Evolutionary conservation across 1,139 yeast genomes (phyloP).

Genomic region (Suhomyces bokatorum): DNA sequence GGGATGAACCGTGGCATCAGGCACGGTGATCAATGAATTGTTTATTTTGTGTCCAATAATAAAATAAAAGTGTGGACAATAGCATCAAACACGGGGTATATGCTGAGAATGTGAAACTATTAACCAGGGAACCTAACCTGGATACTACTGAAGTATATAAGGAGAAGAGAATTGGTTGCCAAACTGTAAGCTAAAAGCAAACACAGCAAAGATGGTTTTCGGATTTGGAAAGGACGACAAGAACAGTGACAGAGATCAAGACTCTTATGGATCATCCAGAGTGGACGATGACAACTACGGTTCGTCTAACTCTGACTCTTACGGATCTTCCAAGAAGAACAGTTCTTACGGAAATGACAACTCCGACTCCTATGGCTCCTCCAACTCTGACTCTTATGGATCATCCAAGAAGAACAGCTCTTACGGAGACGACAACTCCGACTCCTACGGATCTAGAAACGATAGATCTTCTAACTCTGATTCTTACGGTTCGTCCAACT

Average conservation of each 20-base stretch:
- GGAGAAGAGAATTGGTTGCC: background rate
- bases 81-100: background rate
- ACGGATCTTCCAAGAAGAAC: no score
- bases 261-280: slow-evolving; percentile 11
- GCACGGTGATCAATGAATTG: background rate
- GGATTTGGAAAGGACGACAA: slow-evolving; percentile 22
- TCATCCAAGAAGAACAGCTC: no score
- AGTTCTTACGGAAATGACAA: no score
- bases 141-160: no score
- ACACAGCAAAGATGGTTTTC: slow-evolving; percentile 18
- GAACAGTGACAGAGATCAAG: slow-evolving; percentile 13
- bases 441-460: slow-evolving; percentile 1
- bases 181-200: background rate
- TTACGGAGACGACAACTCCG: no score
- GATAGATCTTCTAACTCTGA: slow-evolving; percentile 14
- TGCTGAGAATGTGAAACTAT: slow-evolving; percentile 1
- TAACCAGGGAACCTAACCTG: background rate
- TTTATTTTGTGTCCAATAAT: no score
- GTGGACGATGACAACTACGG: slow-evolving; percentile 16
- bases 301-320: slow-evolving; percentile 13
- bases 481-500: slow-evolving; percentile 15
- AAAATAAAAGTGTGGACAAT: no score
- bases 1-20: background rate
- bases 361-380: no score
- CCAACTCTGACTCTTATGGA: no score